phyloP scores from a whole-genome alignment of 441 rosid genomes.

The Dalechampia spathulata region DNA sequence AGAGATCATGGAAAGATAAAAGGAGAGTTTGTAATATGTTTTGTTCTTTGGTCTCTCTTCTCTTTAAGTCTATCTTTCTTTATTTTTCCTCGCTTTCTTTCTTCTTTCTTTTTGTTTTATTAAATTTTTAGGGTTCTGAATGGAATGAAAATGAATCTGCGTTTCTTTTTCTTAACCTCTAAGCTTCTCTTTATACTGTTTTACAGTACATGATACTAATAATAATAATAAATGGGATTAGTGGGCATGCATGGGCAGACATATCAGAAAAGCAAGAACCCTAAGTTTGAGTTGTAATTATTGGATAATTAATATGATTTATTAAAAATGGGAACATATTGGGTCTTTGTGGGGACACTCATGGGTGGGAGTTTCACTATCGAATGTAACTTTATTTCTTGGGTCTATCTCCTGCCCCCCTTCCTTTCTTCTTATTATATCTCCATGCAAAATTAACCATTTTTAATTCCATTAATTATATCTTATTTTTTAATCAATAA shows the following conservation, averaged over 20 bases:
- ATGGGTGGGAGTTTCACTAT: too few species aligned
- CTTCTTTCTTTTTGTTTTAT: constrained; percentile 43
- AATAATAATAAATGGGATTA: constrained; percentile 10
- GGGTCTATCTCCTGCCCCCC: too few species aligned
- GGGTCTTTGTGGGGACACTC: constrained; percentile 40
- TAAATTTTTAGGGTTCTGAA: constrained; percentile 31
- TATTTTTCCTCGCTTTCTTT: too few species aligned
- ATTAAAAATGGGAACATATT: constrained; percentile 14
- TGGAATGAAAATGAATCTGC: constrained; percentile 15
- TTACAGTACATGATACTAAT: too few species aligned
- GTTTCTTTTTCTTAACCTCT: constrained; percentile 22
- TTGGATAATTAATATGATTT: too few species aligned
- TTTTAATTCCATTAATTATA: too few species aligned
- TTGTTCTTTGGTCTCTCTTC: too few species aligned
- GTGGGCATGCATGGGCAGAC: constrained; percentile 41
- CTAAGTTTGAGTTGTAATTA: constrained; percentile 13
- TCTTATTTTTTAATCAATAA: too few species aligned
- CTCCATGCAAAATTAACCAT: too few species aligned
- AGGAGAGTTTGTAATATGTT: neutral
- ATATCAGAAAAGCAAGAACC: too few species aligned
- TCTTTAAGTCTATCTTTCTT: constrained; percentile 1
- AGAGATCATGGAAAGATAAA: constrained; percentile 35
- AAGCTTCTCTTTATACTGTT: constrained; percentile 37
- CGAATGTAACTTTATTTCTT: too few species aligned
- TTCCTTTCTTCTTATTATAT: too few species aligned